Evolutionary conservation across 257 asterid genomes (phyloP), one percentile per base, ranked within the genome.

Genomic region (Agastache rugosa): DNA sequence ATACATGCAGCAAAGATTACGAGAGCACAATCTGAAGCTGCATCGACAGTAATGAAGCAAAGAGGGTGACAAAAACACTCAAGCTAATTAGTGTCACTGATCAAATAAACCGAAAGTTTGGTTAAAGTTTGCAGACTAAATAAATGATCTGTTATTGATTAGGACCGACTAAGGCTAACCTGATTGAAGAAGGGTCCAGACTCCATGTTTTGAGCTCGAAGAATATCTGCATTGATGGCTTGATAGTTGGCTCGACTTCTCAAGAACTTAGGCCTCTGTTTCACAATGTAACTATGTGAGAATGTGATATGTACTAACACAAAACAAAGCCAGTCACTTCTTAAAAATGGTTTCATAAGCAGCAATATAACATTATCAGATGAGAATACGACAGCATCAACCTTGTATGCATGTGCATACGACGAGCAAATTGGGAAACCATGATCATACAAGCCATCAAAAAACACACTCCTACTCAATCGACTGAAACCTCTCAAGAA

Each of bases 161-260:
- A 37, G 16, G 51, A 27, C 11, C 4, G 51, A 27, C 11, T 7
- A 10, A 16, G 63, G 15, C 77, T 47, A 71, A 83, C 96, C 91
- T 93, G 98, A 83, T 91, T 93, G 85, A 93, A 93, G 80, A 89
- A 89, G 15, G 97, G 97, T 58, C 79, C 82, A 0, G 95, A 81
- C 75, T 91, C 96, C 95, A 91, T 77, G 63, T 93, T 93, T 71
- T 93, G 97, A 47, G 96, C 96, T 71, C 97, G 90, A 74, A 93
- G 97, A 8, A 82, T 84, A 67, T 93, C 97, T 35, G 75, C 83
- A 68, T 93, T 90, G 78, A 93, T 89, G 39, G 87, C 97, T 85
- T 93, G 97, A 77, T 81, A 89, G 79, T 87, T 93, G 22, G 64
- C 54, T 76, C 65, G 77, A 8, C 96, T 83, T 76, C 97, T 88